phyloP scores from a whole-genome alignment of 192 early-diverging fungal species.

The Linnemannia zychae region DNA sequence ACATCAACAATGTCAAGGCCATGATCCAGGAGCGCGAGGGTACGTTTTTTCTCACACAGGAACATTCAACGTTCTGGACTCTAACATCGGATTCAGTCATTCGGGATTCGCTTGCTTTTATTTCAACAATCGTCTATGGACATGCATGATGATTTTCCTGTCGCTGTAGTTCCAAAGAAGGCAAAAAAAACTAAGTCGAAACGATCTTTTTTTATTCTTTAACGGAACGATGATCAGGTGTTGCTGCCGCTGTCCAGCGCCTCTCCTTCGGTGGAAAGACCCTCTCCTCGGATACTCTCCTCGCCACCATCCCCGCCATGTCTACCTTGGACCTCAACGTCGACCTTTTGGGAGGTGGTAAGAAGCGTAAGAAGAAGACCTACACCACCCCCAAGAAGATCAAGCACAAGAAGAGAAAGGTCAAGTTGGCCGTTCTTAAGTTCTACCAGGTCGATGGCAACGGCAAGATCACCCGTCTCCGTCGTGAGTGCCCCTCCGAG shows the following conservation, averaged over 20 bases:
- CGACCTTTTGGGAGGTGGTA: constrained; percentile 86
- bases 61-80: not conserved
- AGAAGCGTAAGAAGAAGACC: constrained; percentile 99
- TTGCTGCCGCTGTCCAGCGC: constrained; percentile 70
- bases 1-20: constrained; percentile 69
- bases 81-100: not conserved
- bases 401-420: constrained; percentile 99
- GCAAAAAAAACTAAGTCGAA: not conserved
- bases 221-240: constrained; percentile 56
- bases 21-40: constrained; percentile 69
- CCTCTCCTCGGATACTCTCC: constrained; percentile 47
- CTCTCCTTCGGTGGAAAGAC: constrained; percentile 70
- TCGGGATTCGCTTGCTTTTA: not conserved
- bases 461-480: constrained; percentile 98
- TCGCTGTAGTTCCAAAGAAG: not conserved
- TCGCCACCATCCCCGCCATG: constrained; percentile 48
- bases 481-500: constrained; percentile 97
- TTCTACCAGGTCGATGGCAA: constrained; percentile 99
- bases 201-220: not conserved
- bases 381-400: constrained; percentile 99
- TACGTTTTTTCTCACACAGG: constrained; percentile 32
- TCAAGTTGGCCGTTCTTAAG: constrained; percentile 98
- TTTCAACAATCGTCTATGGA: not conserved
- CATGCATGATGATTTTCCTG: constrained; percentile 4
- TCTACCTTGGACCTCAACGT: constrained; percentile 64